Base-by-base conservation (phyloP, 495 filamentous ascomycete species). In the Glarea lozoyensis region DNA sequence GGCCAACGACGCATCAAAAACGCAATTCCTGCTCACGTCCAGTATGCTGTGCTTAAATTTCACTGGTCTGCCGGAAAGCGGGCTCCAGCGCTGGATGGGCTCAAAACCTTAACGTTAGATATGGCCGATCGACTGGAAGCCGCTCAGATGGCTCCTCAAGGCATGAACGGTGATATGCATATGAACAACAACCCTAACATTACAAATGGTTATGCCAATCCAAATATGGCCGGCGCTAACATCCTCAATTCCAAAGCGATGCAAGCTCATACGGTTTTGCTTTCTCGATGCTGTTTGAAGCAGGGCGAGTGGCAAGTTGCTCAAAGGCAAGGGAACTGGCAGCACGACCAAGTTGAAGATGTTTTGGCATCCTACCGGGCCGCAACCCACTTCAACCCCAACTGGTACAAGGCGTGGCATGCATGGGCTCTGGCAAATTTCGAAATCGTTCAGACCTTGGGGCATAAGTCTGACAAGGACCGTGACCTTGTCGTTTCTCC, bases 341-440 rank as follows among this genome's bases (percentile, higher is more conserved):
- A 81, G 31, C 71, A 84, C 35, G 79, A 84, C 11, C 79, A 86
- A 55, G 78, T 81, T 22, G 69, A 76, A 25, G 82, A 85, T 6
- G 84, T 97, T 34, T 72, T 99, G 16, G 69, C 75, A 25, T 86
- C 92, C 6, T 99, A 96, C 62, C 75, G 79, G 13, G 83, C 87
- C 37, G 92, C 92, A 6, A 97, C 92, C 0, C 78, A 84, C 18
- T 94, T 93, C 63, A 86, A 97, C 50, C 79, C 82, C 34, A 79
- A 82, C 42, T 99, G 89, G 72, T 97, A 99, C 64, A 99, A 97
- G 62, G 92, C 92, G 15, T 99, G 92, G 92, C 92, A 99, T 60
- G 80, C 92, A 2, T 99, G 93, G 92, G 92, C 92, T n/a, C 66
- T 97, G 31, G 92, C 93, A 13, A 99, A 99, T 59, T 99, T 97